Conservation (phyloP, 352 stramenopile species). For the Phytophthora capsici region DNA sequence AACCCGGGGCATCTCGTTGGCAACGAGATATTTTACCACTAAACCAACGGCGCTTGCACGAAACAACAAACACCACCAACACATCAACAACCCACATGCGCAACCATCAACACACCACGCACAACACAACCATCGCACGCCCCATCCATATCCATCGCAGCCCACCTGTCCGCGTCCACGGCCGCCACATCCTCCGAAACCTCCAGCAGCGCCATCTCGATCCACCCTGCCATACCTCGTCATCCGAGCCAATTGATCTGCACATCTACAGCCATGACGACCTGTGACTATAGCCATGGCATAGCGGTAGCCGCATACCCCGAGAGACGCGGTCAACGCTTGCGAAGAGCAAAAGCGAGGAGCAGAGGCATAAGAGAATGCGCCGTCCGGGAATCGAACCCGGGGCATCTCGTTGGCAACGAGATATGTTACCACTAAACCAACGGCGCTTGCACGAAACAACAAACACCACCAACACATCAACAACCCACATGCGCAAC, state of each 20-base stretch:
- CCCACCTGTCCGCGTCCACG: no score
- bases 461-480: neutral
- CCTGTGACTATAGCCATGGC: no score
- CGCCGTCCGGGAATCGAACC: conserved; percentile 34
- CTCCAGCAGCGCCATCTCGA: no score
- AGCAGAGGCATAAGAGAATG: conserved; percentile 23
- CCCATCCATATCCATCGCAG: no score
- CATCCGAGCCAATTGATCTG: no score
- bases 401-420: conserved; percentile 32
- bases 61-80: neutral
- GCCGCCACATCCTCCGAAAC: no score
- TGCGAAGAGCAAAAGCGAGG: neutral
- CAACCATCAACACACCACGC: no score
- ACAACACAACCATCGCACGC: neutral
- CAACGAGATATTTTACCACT: conserved; percentile 8
- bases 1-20: conserved; percentile 36
- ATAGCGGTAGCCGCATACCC: no score
- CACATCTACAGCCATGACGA: no score
- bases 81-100: neutral
- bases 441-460: conserved; percentile 2
- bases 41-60: conserved; percentile 1
- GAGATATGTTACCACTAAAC: conserved; percentile 5
- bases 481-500: neutral
- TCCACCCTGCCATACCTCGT: no score
- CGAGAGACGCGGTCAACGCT: no score